A percentile compares a stretch with the other conserved stretches of the same genome.
phyloP scores from a whole-genome alignment of 768 basidiomycete genomes.

The Lactarius trivialis region DNA sequence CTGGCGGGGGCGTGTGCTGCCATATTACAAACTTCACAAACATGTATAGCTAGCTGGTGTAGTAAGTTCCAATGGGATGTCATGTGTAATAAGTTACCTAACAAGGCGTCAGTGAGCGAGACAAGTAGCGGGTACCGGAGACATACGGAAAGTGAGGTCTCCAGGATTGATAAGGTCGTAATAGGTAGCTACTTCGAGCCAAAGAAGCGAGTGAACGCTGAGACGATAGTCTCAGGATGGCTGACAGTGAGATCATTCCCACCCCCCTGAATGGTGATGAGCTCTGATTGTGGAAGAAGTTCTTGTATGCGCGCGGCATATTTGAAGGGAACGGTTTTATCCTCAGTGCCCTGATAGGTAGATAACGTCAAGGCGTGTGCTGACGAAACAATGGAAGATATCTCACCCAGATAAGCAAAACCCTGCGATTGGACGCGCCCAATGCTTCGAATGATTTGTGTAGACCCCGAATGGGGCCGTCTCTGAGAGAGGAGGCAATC shows the following conservation, averaged over 20 bases:
- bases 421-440: slow-evolving; percentile 41
- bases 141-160: slow-evolving; percentile 10
- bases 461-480: slow-evolving; percentile 66
- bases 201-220: slow-evolving; percentile 19
- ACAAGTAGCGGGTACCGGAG: not conserved
- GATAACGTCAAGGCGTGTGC: not conserved
- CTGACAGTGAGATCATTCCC: slow-evolving; percentile 40
- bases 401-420: slow-evolving; percentile 61
- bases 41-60: slow-evolving; percentile 5
- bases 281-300: slow-evolving; percentile 39
- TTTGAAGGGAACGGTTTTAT: slow-evolving; percentile 48
- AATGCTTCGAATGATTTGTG: slow-evolving; percentile 45
- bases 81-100: slow-evolving; percentile 16
- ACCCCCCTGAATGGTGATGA: slow-evolving; percentile 45
- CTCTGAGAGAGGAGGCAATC: slow-evolving; percentile 66
- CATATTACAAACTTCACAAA: slow-evolving; percentile 3
- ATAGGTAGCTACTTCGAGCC: slow-evolving; percentile 3
- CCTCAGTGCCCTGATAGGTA: slow-evolving; percentile 46
- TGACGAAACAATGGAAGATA: not conserved
- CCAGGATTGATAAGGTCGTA: not conserved
- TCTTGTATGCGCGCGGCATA: slow-evolving; percentile 44
- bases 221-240: slow-evolving; percentile 21
- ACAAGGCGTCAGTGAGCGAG: not conserved
- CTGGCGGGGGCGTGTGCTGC: not conserved
- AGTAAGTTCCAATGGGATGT: not conserved